Evolutionary conservation across 352 stramenopile genomes (phyloP).

Genomic region (Pythium vanterpoolii): DNA sequence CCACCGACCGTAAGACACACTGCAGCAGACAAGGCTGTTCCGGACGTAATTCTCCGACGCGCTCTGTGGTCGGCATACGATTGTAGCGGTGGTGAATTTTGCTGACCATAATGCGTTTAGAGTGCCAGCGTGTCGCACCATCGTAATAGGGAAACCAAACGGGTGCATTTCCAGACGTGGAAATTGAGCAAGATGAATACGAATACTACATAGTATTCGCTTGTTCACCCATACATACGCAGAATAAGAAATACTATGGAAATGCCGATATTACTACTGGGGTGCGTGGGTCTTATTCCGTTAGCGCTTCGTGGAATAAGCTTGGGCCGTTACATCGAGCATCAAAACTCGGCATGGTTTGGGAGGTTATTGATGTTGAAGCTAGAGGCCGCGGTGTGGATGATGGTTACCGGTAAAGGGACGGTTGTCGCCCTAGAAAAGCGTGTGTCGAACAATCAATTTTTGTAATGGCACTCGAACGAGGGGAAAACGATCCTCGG

Average conservation of each 20-base stretch:
- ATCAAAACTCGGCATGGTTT: constrained; percentile 3
- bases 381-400: neutral
- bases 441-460: neutral
- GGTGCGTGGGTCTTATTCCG: constrained; percentile 2
- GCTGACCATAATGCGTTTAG: neutral
- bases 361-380: neutral
- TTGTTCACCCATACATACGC: neutral
- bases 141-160: neutral
- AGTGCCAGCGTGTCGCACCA: neutral
- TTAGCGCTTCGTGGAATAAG: neutral
- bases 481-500: constrained; percentile 3
- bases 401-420: constrained; percentile 9
- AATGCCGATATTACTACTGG: too few species aligned
- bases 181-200: constrained; percentile 1
- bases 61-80: neutral
- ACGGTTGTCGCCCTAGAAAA: constrained; percentile 3
- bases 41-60: neutral
- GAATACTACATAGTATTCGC: neutral
- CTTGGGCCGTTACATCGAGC: constrained; percentile 10
- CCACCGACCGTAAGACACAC: neutral
- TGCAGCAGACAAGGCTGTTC: constrained; percentile 1
- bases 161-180: neutral
- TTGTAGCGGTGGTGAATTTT: neutral
- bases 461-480: constrained; percentile 8
- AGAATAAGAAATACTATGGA: neutral